Evolutionary conservation across 2,329 filamentous ascomycete species (phyloP), one percentile per base, ranked within the genome.

Genomic region (Ciborinia camelliae): DNA sequence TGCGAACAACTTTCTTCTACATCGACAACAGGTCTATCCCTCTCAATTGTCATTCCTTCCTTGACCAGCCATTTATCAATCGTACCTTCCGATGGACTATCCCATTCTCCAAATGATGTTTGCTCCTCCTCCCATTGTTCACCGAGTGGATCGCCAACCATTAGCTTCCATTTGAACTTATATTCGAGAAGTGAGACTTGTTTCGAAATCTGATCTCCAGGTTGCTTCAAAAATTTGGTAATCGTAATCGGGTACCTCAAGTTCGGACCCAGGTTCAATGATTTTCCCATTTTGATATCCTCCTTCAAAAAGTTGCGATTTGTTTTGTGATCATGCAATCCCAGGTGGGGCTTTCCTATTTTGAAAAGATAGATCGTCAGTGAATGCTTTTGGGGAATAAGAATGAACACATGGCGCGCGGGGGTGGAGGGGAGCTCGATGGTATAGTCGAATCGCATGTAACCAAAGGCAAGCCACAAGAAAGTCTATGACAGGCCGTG

Each of bases 161-260:
- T 86, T 77, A 92, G 89, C 74, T 81, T 88, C 77, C 89, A 93
- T 73, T 87, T 87, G 79, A 93, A 99, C 68, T 87, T 88, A 82
- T 97, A 99, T 76, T 90, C 86, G 75, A 99, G 88, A 64, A 98
- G 83, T 63, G 87, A 84, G 73, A 92, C 90, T 74, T 91, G 83
- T 77, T 90, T 90, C 73, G 86, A 83, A 73, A 99, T 85, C 68
- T 84, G 75, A 72, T 97, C 91, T 77, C 90, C 90, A 26, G 86
- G 84, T 70, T 82, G 80, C 77, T 92, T 92, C 70, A 94, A 84
- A 67, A 98, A 83, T 77, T 91, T 90, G 72, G 88, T 92, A 78
- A 99, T 89, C 71, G 90, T 96, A 78, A 98, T 93, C 73, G 95
- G 95, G 78, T 98, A 99, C 78, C 90, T 90, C 71, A 97, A 86